A percentile compares a stretch with the other conserved stretches of the same genome.
Evolutionary conservation across 257 asterid species (phyloP).

Genomic region (Nyctanthes arbortristis): DNA sequence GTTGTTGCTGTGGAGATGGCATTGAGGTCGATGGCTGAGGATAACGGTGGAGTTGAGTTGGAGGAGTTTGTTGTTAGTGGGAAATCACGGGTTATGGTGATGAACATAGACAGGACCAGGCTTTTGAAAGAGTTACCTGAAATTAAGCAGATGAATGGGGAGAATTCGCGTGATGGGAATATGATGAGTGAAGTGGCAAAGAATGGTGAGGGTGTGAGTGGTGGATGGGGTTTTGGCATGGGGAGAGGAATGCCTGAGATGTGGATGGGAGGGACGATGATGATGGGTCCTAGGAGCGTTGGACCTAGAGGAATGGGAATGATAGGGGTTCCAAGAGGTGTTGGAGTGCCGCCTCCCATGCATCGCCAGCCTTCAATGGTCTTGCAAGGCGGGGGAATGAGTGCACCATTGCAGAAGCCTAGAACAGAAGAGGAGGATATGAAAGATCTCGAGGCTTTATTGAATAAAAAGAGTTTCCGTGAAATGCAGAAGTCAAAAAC

Average conservation of each 20-base stretch:
- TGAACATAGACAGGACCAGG: slow-evolving; percentile 80
- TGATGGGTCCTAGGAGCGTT: slow-evolving; percentile 67
- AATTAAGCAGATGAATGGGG: slow-evolving; percentile 60
- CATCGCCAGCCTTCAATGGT: slow-evolving; percentile 62
- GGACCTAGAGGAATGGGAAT: slow-evolving; percentile 82
- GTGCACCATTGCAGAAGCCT: slow-evolving; percentile 61
- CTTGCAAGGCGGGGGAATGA: slow-evolving; percentile 41
- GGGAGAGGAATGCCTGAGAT: slow-evolving; percentile 58
- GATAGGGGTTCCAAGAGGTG: slow-evolving; percentile 88
- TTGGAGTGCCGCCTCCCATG: slow-evolving; percentile 93
- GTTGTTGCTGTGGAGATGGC: slow-evolving; percentile 92
- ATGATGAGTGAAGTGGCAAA: slow-evolving; percentile 33
- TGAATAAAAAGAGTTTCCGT: slow-evolving; percentile 83
- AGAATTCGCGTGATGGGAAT: slow-evolving; percentile 41
- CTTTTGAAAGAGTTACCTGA: slow-evolving; percentile 80
- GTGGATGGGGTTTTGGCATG: slow-evolving; percentile 45
- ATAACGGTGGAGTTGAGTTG: slow-evolving; percentile 79
- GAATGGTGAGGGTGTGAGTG: slow-evolving; percentile 38
- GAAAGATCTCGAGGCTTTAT: slow-evolving; percentile 88
- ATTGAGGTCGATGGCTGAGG: slow-evolving; percentile 81
- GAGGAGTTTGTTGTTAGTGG: slow-evolving; percentile 89
- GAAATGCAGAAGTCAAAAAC: slow-evolving; percentile 92
- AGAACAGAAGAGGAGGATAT: slow-evolving; percentile 92
- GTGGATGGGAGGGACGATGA: slow-evolving; percentile 64
- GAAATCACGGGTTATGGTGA: slow-evolving; percentile 76